Conservation (phyloP, 345 rosid species). For the Microthlaspi erraticum region DNA sequence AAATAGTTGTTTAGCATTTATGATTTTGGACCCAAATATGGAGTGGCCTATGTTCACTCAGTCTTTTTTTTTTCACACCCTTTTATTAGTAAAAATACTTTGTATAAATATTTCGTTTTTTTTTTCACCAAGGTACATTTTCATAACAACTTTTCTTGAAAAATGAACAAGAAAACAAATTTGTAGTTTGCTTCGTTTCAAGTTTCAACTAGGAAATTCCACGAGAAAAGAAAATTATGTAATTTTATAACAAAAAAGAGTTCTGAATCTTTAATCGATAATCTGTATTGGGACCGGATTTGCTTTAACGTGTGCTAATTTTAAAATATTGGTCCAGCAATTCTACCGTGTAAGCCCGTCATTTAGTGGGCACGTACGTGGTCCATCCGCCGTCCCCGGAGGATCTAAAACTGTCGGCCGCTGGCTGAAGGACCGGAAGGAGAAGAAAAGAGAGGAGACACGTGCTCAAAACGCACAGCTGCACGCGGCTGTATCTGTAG, state of each 20-base stretch:
- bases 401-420: slow-evolving; percentile 81
- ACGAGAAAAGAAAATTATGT: not conserved
- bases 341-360: slow-evolving; percentile 60
- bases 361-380: slow-evolving; percentile 34
- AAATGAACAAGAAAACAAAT: not conserved
- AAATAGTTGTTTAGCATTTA: slow-evolving; percentile 15
- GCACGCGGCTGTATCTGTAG: slow-evolving; percentile 78
- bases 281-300: not conserved
- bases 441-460: slow-evolving; percentile 82
- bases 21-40: slow-evolving; percentile 32
- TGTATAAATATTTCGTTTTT: not conserved
- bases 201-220: not conserved
- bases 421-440: slow-evolving; percentile 79
- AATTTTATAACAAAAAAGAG: not conserved
- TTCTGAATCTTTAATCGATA: not conserved
- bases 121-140: not conserved
- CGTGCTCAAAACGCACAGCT: slow-evolving; percentile 86
- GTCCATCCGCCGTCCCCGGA: slow-evolving; percentile 35
- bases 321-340: slow-evolving; percentile 51
- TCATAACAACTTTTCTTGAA: not conserved
- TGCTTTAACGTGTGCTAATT: not conserved
- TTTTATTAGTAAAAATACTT: slow-evolving; percentile 7
- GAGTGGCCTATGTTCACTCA: slow-evolving; percentile 26
- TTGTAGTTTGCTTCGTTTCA: not conserved
- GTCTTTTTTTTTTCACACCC: slow-evolving; percentile 15